These are phyloP conservation scores for Fistulifera solaris DNA, from an alignment of 108 stramenopile species.

Conservation along the genomic window DNA sequence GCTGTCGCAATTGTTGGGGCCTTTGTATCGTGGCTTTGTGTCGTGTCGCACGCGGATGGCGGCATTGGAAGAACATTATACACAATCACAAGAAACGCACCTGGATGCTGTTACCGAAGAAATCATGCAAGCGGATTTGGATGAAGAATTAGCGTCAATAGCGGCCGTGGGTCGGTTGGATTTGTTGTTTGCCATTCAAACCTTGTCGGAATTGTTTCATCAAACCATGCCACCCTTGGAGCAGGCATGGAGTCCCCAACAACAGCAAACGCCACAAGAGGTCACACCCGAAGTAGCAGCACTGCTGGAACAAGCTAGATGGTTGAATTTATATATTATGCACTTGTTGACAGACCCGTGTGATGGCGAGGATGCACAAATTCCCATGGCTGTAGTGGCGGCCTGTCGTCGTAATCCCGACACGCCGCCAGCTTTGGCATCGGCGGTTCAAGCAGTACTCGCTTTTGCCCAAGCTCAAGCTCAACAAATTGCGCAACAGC, in stretches of 20 bases:
- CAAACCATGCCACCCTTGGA: conserved; percentile 44
- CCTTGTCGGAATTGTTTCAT: conserved; percentile 44
- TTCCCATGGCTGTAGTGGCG: conserved; percentile 50
- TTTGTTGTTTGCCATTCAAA: conserved; percentile 36
- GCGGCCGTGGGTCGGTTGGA: conserved; percentile 61
- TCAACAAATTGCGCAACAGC: conserved; percentile 41
- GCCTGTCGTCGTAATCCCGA: conserved; percentile 33
- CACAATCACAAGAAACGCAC: conserved; percentile 46
- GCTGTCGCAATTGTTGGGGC: conserved; percentile 38
- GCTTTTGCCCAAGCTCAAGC: conserved; percentile 65
- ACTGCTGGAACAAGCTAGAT: conserved; percentile 72
- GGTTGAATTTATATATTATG: conserved; percentile 53
- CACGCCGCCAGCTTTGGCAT: conserved; percentile 26
- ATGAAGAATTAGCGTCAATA: conserved; percentile 70
- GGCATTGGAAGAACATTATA: conserved; percentile 61
- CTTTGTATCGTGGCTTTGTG: conserved; percentile 57
- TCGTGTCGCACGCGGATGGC: conserved; percentile 60
- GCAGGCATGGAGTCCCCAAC: conserved; percentile 35
- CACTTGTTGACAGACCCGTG: conserved; percentile 79
- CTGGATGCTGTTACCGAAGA: conserved; percentile 79
- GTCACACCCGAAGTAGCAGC: conserved; percentile 64
- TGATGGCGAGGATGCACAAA: conserved; percentile 60
- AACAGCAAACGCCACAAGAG: conserved; percentile 3
- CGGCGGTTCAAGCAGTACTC: conserved; percentile 40
- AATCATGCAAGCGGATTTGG: conserved; percentile 49